Conservation (phyloP, 352 stramenopile species). For the Globisporangium solare region DNA sequence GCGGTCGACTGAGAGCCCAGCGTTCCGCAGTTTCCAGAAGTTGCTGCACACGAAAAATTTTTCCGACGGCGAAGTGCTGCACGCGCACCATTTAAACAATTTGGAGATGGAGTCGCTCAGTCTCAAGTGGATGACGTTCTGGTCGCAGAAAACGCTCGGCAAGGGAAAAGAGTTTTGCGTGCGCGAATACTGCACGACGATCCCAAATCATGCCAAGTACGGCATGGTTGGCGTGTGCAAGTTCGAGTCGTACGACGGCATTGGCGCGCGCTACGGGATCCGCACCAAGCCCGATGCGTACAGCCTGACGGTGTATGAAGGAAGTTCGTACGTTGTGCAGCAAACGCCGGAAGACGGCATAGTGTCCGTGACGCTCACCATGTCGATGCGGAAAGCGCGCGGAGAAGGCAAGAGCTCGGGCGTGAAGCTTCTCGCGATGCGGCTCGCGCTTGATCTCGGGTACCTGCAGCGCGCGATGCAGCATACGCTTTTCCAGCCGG, state of each 20-base stretch:
- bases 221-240: slow-evolving; percentile 62
- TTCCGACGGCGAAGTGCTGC: slow-evolving; percentile 75
- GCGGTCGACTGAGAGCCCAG: slow-evolving; percentile 50
- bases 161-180: slow-evolving; percentile 80
- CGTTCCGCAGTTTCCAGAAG: slow-evolving; percentile 67
- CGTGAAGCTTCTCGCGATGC: slow-evolving; percentile 58
- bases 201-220: slow-evolving; percentile 52
- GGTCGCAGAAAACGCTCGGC: slow-evolving; percentile 69
- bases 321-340: slow-evolving; percentile 66
- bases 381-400: slow-evolving; percentile 74
- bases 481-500: slow-evolving; percentile 65
- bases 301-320: slow-evolving; percentile 75
- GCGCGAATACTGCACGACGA: slow-evolving; percentile 72
- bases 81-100: slow-evolving; percentile 37
- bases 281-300: slow-evolving; percentile 70
- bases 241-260: slow-evolving; percentile 82
- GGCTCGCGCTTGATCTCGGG: slow-evolving; percentile 51
- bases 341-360: slow-evolving; percentile 65
- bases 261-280: slow-evolving; percentile 66
- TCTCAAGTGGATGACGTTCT: slow-evolving; percentile 83
- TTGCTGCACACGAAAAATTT: slow-evolving; percentile 70
- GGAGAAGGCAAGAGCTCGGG: slow-evolving; percentile 70
- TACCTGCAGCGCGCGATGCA: slow-evolving; percentile 63
- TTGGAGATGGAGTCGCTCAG: slow-evolving; percentile 56
- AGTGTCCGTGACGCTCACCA: slow-evolving; percentile 62